Conservation (phyloP, 2,329 filamentous ascomycete genomes). For the Sporothrix schenckii region DNA sequence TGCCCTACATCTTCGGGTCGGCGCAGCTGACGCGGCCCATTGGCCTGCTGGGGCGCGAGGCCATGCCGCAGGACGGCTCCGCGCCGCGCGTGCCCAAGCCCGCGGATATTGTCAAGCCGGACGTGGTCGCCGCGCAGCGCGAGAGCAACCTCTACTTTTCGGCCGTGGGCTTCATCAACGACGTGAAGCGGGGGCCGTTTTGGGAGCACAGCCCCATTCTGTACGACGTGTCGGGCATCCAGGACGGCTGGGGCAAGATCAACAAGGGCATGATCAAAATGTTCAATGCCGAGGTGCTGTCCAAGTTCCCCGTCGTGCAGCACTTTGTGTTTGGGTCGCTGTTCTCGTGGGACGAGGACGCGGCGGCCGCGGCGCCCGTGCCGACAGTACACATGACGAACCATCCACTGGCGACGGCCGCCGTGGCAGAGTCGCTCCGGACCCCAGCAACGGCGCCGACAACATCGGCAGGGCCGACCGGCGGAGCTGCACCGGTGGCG, state of each 20-base stretch:
- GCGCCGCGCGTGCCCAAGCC: slow-evolving; percentile 71
- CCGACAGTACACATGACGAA: slow-evolving; percentile 61
- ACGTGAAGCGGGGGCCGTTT: slow-evolving; percentile 94
- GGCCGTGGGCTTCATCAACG: slow-evolving; percentile 94
- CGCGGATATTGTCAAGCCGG: slow-evolving; percentile 65
- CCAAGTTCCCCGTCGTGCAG: slow-evolving; percentile 98
- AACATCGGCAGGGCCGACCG: not conserved
- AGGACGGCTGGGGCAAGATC: slow-evolving; percentile 96
- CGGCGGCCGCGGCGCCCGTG: slow-evolving; percentile 55
- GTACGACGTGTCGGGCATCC: slow-evolving; percentile 90
- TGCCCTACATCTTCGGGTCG: slow-evolving; percentile 93
- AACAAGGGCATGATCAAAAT: slow-evolving; percentile 99
- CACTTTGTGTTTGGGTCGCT: slow-evolving; percentile 84
- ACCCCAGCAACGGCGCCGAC: not conserved
- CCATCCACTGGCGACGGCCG: slow-evolving; percentile 48
- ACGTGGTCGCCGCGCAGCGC: slow-evolving; percentile 67
- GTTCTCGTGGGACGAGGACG: slow-evolving; percentile 75
- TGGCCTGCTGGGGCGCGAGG: slow-evolving; percentile 51
- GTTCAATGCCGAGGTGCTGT: slow-evolving; percentile 95
- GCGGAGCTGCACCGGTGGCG: not conserved
- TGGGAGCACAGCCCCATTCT: slow-evolving; percentile 96
- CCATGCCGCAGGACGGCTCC: slow-evolving; percentile 79
- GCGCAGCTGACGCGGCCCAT: slow-evolving; percentile 84
- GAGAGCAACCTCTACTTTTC: slow-evolving; percentile 86
- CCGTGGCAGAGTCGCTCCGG: slow-evolving; percentile 9